A percentile compares a stretch with the other conserved stretches of the same genome.
Evolutionary conservation across 208 protist species (phyloP).

Genomic region (Crithidia thermophila): DNA sequence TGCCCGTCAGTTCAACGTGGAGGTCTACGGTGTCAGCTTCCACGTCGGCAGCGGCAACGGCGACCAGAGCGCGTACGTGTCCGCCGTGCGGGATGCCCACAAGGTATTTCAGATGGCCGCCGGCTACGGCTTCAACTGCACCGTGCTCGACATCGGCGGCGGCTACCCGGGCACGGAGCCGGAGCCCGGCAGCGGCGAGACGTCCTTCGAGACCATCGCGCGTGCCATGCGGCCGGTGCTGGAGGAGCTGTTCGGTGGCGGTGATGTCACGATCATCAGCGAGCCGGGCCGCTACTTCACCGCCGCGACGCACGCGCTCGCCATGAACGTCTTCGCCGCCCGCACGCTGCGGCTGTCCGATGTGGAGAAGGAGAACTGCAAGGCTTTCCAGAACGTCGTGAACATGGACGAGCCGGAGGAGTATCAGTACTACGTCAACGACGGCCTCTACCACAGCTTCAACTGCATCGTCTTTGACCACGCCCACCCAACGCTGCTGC

Average conservation of each 20-base stretch:
- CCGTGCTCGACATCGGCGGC: conserved; percentile 88
- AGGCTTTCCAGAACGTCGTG: conserved; percentile 27
- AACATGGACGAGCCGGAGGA: conserved; percentile 36
- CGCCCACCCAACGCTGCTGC: conserved; percentile 49
- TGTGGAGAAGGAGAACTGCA: conserved; percentile 30
- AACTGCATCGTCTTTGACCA: conserved; percentile 90
- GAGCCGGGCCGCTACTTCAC: conserved; percentile 90
- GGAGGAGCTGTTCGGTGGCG: conserved; percentile 59
- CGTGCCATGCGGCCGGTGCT: conserved; percentile 52
- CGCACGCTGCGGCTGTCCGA: conserved; percentile 39
- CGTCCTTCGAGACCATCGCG: conserved; percentile 64
- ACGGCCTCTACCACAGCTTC: conserved; percentile 87
- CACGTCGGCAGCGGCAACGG: conserved; percentile 90
- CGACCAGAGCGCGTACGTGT: conserved; percentile 55
- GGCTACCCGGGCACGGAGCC: conserved; percentile 74
- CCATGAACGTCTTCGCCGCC: conserved; percentile 68
- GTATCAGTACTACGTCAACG: conserved; percentile 86
- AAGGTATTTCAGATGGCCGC: conserved; percentile 63
- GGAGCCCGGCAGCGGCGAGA: conserved; percentile 5
- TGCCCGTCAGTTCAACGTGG: conserved; percentile 39
- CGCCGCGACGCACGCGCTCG: conserved; percentile 62
- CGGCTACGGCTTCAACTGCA: conserved; percentile 69
- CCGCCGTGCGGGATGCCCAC: conserved; percentile 57
- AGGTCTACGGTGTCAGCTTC: conserved; percentile 85
- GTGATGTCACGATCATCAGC: conserved; percentile 65